Evolutionary conservation across 306 rosid species (phyloP), one percentile per base, ranked within the genome.

Genomic region (Bauhinia variegata): DNA sequence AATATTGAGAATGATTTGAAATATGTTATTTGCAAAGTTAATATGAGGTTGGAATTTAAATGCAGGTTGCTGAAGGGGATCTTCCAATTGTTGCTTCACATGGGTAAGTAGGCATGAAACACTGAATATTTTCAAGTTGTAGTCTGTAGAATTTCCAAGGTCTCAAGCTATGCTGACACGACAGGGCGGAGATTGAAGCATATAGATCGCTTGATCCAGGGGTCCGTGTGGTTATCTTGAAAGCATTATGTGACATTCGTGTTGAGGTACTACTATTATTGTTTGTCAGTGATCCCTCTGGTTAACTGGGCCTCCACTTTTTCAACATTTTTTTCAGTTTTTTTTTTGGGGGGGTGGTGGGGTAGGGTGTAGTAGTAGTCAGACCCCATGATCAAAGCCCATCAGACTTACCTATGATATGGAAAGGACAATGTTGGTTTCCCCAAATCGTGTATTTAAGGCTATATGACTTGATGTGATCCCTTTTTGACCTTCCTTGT

Each of bases 241-340:
- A 91, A 85, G 99, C 99, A 67, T 85, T 95, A 51, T 95, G 99
- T 67, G 99, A 91, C 80, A 95, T 95, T 80, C 99, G 99, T 67
- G 97, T 95, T 62, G 99, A 88, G 99, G 99, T 95, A 86, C 48
- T 95, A 86, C 48, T 65, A 13, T 42, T 49, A 19, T 17, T 16
- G 32, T 60, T 71, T 44, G 49, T 23, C 28, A 23, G 2, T 23
- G 28, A 23, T 23, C 28, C 28, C 28, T 74, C n/a, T 65, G 19
- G 54, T 50, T 61, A 55, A 47, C 13, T 18, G 14, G 9, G 9
- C 41, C 9, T 36, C 9, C 41, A 2, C 9, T 8, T 36, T 5
- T 36, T 36, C 0, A 5, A 36, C 2, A 36, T 36, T 36, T 36
- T 36, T 5, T 5, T 36, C 4, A 6, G 28, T 23, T 23, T 23